phyloP scores from a whole-genome alignment of 176 grass and related monocot genomes.

The Aegilops bicornis region DNA sequence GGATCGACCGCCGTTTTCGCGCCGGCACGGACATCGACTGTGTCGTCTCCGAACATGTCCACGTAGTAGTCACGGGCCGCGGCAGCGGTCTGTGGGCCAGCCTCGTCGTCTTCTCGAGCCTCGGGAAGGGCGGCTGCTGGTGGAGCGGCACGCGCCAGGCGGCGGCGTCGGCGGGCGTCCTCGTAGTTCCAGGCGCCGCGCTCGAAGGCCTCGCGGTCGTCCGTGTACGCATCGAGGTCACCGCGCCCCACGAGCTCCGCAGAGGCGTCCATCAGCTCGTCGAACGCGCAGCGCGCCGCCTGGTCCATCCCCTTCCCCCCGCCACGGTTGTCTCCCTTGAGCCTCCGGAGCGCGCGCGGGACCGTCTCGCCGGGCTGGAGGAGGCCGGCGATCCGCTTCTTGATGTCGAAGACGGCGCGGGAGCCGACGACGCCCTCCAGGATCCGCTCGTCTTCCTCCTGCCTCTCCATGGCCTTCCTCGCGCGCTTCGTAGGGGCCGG shows the following conservation, averaged over 20 bases:
- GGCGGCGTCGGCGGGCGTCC: background rate
- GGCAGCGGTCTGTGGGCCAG: background rate
- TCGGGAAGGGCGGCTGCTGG: too few species aligned
- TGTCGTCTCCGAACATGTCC: background rate
- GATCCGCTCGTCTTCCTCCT: background rate
- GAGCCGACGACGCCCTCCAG: background rate
- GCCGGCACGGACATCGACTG: too few species aligned
- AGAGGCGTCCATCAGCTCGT: background rate
- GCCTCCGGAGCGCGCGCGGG: background rate
- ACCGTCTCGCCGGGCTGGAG: slow-evolving; percentile 7
- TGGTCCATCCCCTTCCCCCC: background rate
- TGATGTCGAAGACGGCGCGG: background rate
- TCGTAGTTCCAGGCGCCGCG: background rate
- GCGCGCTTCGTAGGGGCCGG: background rate
- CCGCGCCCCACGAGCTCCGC: background rate
- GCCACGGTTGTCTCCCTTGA: background rate
- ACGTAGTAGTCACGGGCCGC: too few species aligned
- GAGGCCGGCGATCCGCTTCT: background rate
- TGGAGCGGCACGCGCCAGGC: background rate
- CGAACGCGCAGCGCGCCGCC: background rate
- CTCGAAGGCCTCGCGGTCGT: slow-evolving; percentile 15
- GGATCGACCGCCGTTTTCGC: background rate
- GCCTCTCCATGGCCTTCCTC: background rate
- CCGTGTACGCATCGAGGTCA: background rate
- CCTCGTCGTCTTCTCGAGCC: background rate